Evolutionary conservation across 2,329 filamentous ascomycete genomes (phyloP).

Genomic region (Lecanicillium sp.): DNA sequence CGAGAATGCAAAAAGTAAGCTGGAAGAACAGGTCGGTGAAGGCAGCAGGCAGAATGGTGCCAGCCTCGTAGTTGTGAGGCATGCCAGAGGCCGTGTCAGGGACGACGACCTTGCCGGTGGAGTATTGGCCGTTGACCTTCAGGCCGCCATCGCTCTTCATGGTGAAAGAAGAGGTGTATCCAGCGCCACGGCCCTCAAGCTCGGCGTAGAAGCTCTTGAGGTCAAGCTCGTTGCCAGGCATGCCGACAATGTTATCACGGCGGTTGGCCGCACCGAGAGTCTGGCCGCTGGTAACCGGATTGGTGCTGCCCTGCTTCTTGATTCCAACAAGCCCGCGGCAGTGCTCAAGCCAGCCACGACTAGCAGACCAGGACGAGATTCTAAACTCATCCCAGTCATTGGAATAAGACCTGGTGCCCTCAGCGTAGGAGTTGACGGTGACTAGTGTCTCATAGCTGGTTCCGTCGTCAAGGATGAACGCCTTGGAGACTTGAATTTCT

Average conservation of each 20-base stretch:
- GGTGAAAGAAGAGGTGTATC: constrained; percentile 18
- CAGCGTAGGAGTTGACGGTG: constrained; percentile 17
- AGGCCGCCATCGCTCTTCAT: constrained; percentile 9
- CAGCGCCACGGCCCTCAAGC: constrained; percentile 16
- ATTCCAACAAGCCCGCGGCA: constrained; percentile 45
- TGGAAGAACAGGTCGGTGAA: constrained; percentile 39
- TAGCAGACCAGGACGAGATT: constrained; percentile 44
- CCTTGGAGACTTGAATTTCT: constrained; percentile 19
- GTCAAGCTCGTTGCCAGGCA: constrained; percentile 6
- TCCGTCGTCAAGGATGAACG: constrained; percentile 18
- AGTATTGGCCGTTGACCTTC: constrained; percentile 11
- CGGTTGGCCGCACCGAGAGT: constrained; percentile 10
- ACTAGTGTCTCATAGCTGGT: constrained; percentile 17
- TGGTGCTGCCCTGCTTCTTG: constrained; percentile 12
- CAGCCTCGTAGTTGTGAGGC: constrained; percentile 35
- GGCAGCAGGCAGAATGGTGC: constrained; percentile 36
- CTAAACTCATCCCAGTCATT: constrained; percentile 48
- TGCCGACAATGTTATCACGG: constrained; percentile 6
- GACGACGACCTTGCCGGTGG: constrained; percentile 23
- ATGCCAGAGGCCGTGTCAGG: constrained; percentile 36
- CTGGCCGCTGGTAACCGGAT: constrained; percentile 14
- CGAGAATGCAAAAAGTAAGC: constrained; percentile 28
- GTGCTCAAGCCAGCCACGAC: constrained; percentile 49
- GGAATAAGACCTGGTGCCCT: constrained; percentile 23
- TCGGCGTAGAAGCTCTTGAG: constrained; percentile 18